Conservation (phyloP, 441 rosid genomes). For the Macaranga tanarius region DNA sequence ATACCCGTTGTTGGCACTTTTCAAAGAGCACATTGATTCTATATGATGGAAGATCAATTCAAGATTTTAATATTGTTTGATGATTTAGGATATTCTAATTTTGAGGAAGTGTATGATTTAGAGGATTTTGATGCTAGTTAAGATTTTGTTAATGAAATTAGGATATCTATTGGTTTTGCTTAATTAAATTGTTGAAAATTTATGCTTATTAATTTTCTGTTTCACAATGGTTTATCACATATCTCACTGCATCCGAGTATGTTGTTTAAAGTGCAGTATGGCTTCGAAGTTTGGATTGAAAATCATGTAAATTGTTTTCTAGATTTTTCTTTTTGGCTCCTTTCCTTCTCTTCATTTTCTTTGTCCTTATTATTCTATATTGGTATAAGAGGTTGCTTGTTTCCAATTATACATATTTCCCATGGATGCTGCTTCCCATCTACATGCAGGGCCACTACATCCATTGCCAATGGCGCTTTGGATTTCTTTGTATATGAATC, state of each 20-base stretch:
- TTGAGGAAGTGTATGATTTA: not conserved
- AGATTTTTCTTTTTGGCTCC: no score
- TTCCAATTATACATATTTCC: not conserved
- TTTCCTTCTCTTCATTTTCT: not conserved
- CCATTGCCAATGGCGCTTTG: not conserved
- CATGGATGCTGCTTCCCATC: constrained; percentile 4
- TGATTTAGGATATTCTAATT: not conserved
- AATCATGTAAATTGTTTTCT: not conserved
- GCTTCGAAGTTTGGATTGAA: not conserved
- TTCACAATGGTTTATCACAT: not conserved
- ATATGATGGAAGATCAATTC: not conserved
- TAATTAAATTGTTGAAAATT: not conserved
- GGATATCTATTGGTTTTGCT: not conserved
- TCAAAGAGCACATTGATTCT: not conserved
- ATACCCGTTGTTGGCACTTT: constrained; percentile 7
- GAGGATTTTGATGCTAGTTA: not conserved
- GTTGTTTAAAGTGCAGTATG: not conserved
- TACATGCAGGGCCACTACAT: not conserved
- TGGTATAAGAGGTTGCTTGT: not conserved
- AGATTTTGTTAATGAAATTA: not conserved
- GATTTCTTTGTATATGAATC: not conserved
- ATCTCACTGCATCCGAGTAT: not conserved
- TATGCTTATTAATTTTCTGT: not conserved
- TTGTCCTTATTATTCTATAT: not conserved
- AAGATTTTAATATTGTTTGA: not conserved